These are phyloP conservation scores for Phytophthora pistaciae DNA, from an alignment of 352 stramenopile genomes.

Conservation along the genomic window DNA sequence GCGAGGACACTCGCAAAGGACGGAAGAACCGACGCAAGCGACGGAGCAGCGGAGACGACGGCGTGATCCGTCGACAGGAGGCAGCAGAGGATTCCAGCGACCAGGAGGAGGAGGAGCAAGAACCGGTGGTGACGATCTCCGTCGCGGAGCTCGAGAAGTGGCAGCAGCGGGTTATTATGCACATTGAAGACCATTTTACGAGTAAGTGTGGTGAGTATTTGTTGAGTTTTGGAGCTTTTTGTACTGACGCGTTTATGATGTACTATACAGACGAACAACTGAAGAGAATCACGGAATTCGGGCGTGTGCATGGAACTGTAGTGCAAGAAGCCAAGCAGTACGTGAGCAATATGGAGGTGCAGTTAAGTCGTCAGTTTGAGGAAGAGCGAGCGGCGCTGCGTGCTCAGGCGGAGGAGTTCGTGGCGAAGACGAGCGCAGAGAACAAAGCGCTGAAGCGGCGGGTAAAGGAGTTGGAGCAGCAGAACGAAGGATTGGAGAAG, in stretches of 20 bases:
- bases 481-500: constrained; percentile 36
- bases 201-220: constrained; percentile 49
- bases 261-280: constrained; percentile 68
- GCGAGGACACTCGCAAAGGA: constrained; percentile 1
- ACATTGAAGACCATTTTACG: constrained; percentile 74
- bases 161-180: constrained; percentile 65
- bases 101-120: constrained; percentile 8
- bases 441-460: constrained; percentile 46
- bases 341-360: constrained; percentile 65
- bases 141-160: constrained; percentile 69
- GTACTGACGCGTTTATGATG: constrained; percentile 16
- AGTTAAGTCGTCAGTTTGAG: constrained; percentile 60
- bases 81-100: constrained; percentile 13
- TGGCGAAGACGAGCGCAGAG: constrained; percentile 55
- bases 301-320: constrained; percentile 70
- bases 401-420: constrained; percentile 60
- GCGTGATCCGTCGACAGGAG: not conserved
- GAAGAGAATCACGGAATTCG: constrained; percentile 83
- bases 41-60: constrained; percentile 29
- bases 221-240: not conserved
- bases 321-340: constrained; percentile 75
- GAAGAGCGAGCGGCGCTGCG: constrained; percentile 52
- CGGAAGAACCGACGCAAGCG: constrained; percentile 28
- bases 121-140: constrained; percentile 53
- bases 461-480: constrained; percentile 32